These are phyloP conservation scores for Tetrastigma voinierianum DNA, from an alignment of 164 flowering plant genomes.

Conservation along the genomic window DNA sequence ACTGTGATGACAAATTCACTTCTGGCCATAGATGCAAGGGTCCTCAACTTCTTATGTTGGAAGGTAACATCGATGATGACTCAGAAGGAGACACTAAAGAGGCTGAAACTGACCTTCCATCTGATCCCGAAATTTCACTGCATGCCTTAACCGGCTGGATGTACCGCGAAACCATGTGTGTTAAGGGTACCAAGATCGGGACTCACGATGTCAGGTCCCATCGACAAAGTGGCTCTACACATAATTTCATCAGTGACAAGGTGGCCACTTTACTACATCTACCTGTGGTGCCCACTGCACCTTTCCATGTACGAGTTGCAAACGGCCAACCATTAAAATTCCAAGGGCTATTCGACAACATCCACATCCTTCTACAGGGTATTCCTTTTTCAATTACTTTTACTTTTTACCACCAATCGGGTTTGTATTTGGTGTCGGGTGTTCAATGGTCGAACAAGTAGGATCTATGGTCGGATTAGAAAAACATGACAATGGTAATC, in stretches of 20 bases:
- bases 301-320: neutral
- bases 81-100: neutral
- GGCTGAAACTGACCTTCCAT: neutral
- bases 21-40: constrained; percentile 1
- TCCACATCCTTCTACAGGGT: neutral
- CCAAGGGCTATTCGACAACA: neutral
- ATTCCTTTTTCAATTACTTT: neutral
- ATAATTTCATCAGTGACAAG: neutral
- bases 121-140: too few species aligned
- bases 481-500: neutral
- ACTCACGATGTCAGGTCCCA: neutral
- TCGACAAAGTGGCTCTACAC: neutral
- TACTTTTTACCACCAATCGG: neutral
- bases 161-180: too few species aligned
- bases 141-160: too few species aligned
- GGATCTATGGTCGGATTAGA: neutral
- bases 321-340: neutral
- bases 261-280: neutral
- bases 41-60: neutral
- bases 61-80: neutral
- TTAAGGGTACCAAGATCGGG: too few species aligned
- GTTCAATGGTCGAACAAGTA: neutral
- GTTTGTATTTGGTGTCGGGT: neutral
- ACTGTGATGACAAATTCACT: neutral
- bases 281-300: neutral